These are phyloP conservation scores for Amanita molliuscula DNA, from an alignment of 768 basidiomycete genomes.

Conservation along the genomic window DNA sequence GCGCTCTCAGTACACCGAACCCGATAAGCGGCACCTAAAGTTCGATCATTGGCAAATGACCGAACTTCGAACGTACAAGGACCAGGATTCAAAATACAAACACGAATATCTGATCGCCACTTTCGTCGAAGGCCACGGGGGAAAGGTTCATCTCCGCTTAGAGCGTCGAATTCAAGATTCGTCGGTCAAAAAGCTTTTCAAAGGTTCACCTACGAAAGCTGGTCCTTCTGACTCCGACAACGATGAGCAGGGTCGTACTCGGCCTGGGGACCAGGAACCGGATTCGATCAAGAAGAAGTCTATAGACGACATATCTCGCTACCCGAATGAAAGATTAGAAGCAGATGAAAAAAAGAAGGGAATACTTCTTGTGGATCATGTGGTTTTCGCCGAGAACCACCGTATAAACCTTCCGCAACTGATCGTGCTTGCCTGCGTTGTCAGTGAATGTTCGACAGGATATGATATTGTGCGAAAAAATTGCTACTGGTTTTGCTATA, in stretches of 20 bases:
- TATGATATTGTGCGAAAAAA: neutral
- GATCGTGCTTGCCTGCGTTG: neutral
- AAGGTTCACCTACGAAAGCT: too few species aligned
- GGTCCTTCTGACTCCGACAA: neutral
- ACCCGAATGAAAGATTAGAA: too few species aligned
- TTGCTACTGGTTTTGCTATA: neutral
- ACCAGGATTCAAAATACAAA: neutral
- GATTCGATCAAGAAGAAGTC: too few species aligned
- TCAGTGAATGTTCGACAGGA: neutral
- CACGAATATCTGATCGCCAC: neutral
- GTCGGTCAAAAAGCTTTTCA: neutral
- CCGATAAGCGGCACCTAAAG: neutral
- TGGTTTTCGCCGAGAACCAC: neutral
- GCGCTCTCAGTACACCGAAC: neutral
- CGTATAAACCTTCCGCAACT: neutral
- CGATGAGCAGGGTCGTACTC: too few species aligned
- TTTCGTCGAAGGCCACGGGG: neutral
- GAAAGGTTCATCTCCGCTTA: neutral
- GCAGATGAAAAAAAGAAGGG: neutral
- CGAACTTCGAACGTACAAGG: neutral
- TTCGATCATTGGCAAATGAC: neutral
- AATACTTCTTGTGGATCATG: neutral
- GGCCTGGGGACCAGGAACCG: too few species aligned
- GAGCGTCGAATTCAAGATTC: neutral
- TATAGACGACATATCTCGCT: too few species aligned